phyloP scores from a whole-genome alignment of 2,329 filamentous ascomycete genomes.

The Pyrenophora seminiperda region DNA sequence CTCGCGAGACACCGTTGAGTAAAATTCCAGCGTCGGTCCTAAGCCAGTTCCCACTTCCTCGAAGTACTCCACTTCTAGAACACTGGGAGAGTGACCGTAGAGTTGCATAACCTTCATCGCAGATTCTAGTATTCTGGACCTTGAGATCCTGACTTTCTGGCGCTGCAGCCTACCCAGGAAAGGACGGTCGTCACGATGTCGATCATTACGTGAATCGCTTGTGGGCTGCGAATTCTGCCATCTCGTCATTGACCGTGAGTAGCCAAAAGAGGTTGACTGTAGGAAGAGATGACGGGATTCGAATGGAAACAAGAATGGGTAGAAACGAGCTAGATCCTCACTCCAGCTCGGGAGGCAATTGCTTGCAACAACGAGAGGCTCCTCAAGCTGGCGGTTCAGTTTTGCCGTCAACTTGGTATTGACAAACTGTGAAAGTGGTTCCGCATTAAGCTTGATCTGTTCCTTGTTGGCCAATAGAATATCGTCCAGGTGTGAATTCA shows the following conservation, averaged over 20 bases:
- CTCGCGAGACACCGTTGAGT: constrained; percentile 95
- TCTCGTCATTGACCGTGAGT: constrained; percentile 93
- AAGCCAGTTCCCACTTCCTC: constrained; percentile 97
- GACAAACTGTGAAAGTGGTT: constrained; percentile 91
- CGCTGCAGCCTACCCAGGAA: constrained; percentile 90
- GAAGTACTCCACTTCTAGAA: constrained; percentile 97
- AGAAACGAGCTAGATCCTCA: constrained; percentile 88
- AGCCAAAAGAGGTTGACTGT: constrained; percentile 97
- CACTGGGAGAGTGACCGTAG: constrained; percentile 94
- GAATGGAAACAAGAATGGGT: constrained; percentile 97
- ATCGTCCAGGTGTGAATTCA: constrained; percentile 93
- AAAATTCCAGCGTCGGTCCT: constrained; percentile 95
- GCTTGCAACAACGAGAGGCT: constrained; percentile 94
- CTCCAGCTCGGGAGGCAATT: constrained; percentile 96
- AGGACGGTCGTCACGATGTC: constrained; percentile 83
- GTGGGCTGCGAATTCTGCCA: constrained; percentile 92
- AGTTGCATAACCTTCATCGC: constrained; percentile 98
- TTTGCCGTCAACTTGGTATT: constrained; percentile 99
- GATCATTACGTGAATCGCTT: constrained; percentile 79
- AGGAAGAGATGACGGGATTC: constrained; percentile 96
- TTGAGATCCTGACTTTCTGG: constrained; percentile 97
- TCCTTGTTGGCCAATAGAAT: constrained; percentile 80
- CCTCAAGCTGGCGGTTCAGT: constrained; percentile 93
- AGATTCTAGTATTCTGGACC: constrained; percentile 92
- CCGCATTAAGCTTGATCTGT: constrained; percentile 71